A percentile compares a stretch with the other conserved stretches of the same genome.
Conservation (phyloP, 106 monocot genomes). For the Acorus gramineus region DNA sequence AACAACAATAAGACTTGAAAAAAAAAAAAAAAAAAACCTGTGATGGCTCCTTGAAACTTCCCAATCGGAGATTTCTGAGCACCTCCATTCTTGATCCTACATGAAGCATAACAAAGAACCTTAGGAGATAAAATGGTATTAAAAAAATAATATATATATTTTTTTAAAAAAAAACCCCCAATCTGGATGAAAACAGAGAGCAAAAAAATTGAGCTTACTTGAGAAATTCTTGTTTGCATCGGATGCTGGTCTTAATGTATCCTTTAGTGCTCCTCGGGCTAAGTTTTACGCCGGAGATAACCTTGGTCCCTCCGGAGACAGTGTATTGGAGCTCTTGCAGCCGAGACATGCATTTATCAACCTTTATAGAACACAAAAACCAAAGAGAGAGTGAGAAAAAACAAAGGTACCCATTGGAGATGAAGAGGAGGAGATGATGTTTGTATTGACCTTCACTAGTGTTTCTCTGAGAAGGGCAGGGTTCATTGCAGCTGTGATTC, state of each 20-base stretch:
- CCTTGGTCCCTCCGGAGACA: constrained; percentile 55
- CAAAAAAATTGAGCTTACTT: constrained; percentile 16
- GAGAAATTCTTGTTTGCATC: constrained; percentile 76
- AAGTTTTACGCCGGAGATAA: constrained; percentile 52
- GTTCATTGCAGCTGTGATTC: constrained; percentile 37
- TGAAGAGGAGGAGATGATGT: neutral
- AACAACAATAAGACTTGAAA: too few relatives aligned
- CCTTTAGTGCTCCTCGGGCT: constrained; percentile 78
- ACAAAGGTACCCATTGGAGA: neutral
- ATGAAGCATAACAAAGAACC: neutral
- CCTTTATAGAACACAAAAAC: constrained; percentile 14
- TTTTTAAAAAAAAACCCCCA: too few relatives aligned
- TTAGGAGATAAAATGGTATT: too few relatives aligned
- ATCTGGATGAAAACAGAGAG: too few relatives aligned
- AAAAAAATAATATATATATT: too few relatives aligned
- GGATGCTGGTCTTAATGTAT: constrained; percentile 68
- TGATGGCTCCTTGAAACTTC: constrained; percentile 38
- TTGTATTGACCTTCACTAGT: constrained; percentile 44
- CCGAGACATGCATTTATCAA: constrained; percentile 81
- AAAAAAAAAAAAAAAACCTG: constrained; percentile 3
- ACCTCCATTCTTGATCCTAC: constrained; percentile 39
- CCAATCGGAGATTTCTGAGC: constrained; percentile 39
- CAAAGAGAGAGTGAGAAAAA: neutral
- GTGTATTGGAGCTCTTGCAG: constrained; percentile 88
- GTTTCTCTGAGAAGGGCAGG: constrained; percentile 65